Evolutionary conservation across 805 yeast species (phyloP), one percentile per base, ranked within the genome.

Genomic region (Spathaspora sp.): DNA sequence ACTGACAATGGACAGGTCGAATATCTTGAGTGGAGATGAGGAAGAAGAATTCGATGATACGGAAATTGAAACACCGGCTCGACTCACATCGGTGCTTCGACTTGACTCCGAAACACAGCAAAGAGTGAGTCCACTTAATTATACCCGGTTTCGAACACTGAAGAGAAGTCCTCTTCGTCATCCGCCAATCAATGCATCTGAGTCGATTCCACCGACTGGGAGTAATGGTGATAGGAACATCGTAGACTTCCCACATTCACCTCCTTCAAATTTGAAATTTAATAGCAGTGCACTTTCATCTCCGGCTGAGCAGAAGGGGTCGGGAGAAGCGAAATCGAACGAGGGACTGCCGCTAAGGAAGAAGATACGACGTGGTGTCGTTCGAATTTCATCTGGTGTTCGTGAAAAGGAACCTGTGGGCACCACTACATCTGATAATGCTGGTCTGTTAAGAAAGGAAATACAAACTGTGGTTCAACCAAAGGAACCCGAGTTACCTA

Each of bases 21-120:
- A 35, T 14, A 35, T 35, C 8, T 16, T 35, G 16, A n/a, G 14
- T 14, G 40, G 14, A 11, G 40, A 35, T 3, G 32, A 29, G 32
- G 70, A 64, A 47, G 72, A 67, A 47, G 72, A 67, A 42, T 66
- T 67, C 53, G 72, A 67, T 53, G 69, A 65, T 20, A 63, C 70
- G 0, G 52, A 52, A n/a, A 46, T 61, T 10, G 72, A 68, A 44
- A 65, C 70, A 14, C 72, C 71, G 1, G 57, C 12, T 14, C 40
- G 40, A 3, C 40, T 35, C 17, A 16, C 18, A 7, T 12, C 40
- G 3, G 9, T 16, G 3, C 11, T n/a, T 35, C 40, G 17, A 9
- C 40, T 35, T 5, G 40, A 32, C 10, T n/a, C 31, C 19, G 23
- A 16, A 32, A 42, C 28, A 16, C 39, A 16, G 5, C 40, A 18